Base-by-base conservation (phyloP, 2,329 filamentous ascomycete species). In the Pseudogymnoascus sp. region DNA sequence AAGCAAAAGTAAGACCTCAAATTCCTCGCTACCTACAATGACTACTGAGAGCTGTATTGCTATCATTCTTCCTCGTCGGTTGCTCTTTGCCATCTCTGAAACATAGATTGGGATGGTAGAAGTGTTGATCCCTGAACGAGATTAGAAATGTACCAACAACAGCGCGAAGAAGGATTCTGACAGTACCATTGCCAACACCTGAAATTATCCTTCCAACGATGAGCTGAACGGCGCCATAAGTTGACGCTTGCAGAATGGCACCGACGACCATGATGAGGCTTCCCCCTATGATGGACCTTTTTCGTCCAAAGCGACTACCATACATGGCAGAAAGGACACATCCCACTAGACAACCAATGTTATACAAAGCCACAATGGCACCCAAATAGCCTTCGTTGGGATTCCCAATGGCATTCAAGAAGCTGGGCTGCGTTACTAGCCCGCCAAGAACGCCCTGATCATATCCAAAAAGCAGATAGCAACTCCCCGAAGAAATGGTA, bases 401-500 rank as follows among this genome's bases (percentile, higher is more conserved):
- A 33, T 69, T 72, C 42, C 64, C 64, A 79, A 78, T 0, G 73
- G 77, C 1, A 66, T 61, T 58, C 75, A 73, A 66, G 77, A 78
- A 14, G 74, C 69, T 33, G 70, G 63, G n/a, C 72, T 70, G 58
- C 75, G 73, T 66, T 77, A 74, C 58, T n/a, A 63, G 58, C 3
- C 75, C 75, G 60, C 73, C 74, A 73, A 76, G 73, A 3, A 77
- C 67, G 7, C 75, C 76, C 69, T 78, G 77, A 64, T 77, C 76
- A 63, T 73, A 78, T 6, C 77, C 77, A 58, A 79, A 78, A 59
- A 78, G 71, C 70, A 79, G 72, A 63, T 79, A 79, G 1, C 77
- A 90, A 60, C 84, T 83, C 69, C 87, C 87, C 61, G 87, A 87
- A 68, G 89, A 82, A 16, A 84, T 75, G 65, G 84, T 83, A 68